Conservation (phyloP, 495 filamentous ascomycete genomes). For the Cladorrhinum samala region DNA sequence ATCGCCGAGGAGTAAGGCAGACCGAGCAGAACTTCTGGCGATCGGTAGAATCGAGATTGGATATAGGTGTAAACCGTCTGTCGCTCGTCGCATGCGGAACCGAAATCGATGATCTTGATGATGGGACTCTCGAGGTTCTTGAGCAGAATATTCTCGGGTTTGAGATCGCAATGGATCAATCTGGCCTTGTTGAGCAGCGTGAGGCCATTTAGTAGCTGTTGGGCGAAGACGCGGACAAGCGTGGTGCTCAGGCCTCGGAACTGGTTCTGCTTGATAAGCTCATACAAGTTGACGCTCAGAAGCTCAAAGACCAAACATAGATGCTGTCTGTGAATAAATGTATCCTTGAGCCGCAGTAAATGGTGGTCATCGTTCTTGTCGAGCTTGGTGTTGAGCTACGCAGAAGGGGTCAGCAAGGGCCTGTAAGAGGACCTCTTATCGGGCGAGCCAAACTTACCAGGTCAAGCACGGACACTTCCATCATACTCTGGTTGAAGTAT, state of each 20-base stretch:
- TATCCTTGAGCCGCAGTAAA: constrained; percentile 90
- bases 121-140: constrained; percentile 99
- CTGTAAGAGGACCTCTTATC: not conserved
- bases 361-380: constrained; percentile 99
- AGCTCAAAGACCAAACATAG: constrained; percentile 96
- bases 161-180: constrained; percentile 96
- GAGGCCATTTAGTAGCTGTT: constrained; percentile 89
- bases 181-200: constrained; percentile 93
- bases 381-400: constrained; percentile 89
- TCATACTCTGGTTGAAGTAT: constrained; percentile 99
- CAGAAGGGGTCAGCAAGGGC: not conserved
- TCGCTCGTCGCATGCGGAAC: constrained; percentile 95
- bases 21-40: constrained; percentile 90
- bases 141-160: constrained; percentile 95
- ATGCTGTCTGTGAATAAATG: constrained; percentile 97
- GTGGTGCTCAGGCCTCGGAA: constrained; percentile 97
- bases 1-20: constrained; percentile 97
- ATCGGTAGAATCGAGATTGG: constrained; percentile 96
- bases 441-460: constrained; percentile 54
- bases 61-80: constrained; percentile 99
- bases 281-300: constrained; percentile 95
- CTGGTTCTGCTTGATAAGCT: constrained; percentile 99
- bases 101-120: constrained; percentile 99
- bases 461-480: constrained; percentile 98
- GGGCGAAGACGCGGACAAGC: constrained; percentile 94